Base-by-base conservation (phyloP, 352 stramenopile species). In the Elongisporangium senticosum region DNA sequence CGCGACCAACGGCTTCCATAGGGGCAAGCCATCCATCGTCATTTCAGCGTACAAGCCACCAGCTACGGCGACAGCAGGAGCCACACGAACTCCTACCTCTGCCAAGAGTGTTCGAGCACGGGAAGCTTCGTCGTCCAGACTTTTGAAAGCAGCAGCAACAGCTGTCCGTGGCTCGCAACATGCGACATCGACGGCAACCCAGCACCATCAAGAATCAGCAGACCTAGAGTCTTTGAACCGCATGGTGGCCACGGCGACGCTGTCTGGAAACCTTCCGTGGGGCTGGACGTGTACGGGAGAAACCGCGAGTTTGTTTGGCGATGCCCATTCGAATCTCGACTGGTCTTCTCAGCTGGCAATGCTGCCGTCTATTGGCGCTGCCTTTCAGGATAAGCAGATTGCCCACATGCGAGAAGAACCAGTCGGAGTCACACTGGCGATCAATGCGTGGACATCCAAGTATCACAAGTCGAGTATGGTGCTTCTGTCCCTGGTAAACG, bases 401-500 rank as follows among this genome's bases (percentile, higher is more conserved):
- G 52, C 72, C 4, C 81, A 76, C 52, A 75, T 91, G 58, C 84
- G 81, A 61, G 77, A 79, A 7, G 83, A 90, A 22, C 52, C 67
- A 52, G 56, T 74, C 48, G 80, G 80, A 5, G 65, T 89, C 59
- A 90, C 82, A 19, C 52, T 93, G 13, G 73, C 79, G 24, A 77
- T 91, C 58, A 90, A 72, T 22, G 76, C 63, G 40, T 93, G 81
- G 81, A 58, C 62, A 26, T 71, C 73, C 49, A 79, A 82, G 58
- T 78, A 71, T 14, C 67, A 75, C 26, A 69, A 75, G 23, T 81
- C 76, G 4, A 82, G 63, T 20, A 64, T 87, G 7, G 63, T 87
- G 53, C 60, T 90, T 13, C 74, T 91, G 6, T 91, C 84, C 15
- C 65, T 93, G 7, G 69, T 91, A 43, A 90, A 90, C 56, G 69